Evolutionary conservation across 805 yeast species (phyloP).

Genomic region (Maudiozyma serrabonitensis): DNA sequence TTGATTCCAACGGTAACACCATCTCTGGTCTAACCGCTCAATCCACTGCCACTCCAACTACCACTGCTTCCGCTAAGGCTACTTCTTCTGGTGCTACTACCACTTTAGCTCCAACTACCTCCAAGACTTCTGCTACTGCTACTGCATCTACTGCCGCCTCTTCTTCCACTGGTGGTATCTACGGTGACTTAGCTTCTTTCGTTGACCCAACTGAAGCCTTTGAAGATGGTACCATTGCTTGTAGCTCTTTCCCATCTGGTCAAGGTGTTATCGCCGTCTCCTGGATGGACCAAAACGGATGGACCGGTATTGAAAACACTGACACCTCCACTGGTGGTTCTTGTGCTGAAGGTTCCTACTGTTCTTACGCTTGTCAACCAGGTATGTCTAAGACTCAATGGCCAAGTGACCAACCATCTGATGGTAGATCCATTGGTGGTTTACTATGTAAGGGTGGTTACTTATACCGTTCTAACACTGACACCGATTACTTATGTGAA

Average conservation of each 20-base stretch:
- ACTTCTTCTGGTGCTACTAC: conserved; percentile 18
- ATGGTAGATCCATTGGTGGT: conserved; percentile 94
- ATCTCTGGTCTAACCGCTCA: conserved; percentile 13
- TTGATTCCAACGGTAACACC: conserved; percentile 54
- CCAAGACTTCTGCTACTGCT: conserved; percentile 19
- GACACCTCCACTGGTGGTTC: conserved; percentile 51
- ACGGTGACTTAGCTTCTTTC: conserved; percentile 56
- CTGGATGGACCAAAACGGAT: conserved; percentile 46
- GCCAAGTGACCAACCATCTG: conserved; percentile 82
- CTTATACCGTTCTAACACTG: conserved; percentile 72
- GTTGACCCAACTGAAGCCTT: conserved; percentile 51
- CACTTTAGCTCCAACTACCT: conserved; percentile 13
- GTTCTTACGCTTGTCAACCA: conserved; percentile 96
- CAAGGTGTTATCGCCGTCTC: conserved; percentile 60
- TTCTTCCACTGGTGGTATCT: conserved; percentile 29
- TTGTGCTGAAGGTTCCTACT: conserved; percentile 86
- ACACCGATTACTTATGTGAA: conserved; percentile 67
- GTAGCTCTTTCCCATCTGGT: conserved; percentile 63
- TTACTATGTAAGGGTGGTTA: conserved; percentile 75
- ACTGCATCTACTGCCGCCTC: conserved; percentile 24
- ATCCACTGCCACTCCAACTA: conserved; percentile 14
- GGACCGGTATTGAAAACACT: conserved; percentile 32
- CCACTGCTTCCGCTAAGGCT: conserved; percentile 22
- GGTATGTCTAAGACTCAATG: conserved; percentile 99
- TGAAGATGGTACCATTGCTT: conserved; percentile 57